These are phyloP conservation scores for Debaryomyces maramus DNA, from an alignment of 805 yeast genomes.

Conservation along the genomic window DNA sequence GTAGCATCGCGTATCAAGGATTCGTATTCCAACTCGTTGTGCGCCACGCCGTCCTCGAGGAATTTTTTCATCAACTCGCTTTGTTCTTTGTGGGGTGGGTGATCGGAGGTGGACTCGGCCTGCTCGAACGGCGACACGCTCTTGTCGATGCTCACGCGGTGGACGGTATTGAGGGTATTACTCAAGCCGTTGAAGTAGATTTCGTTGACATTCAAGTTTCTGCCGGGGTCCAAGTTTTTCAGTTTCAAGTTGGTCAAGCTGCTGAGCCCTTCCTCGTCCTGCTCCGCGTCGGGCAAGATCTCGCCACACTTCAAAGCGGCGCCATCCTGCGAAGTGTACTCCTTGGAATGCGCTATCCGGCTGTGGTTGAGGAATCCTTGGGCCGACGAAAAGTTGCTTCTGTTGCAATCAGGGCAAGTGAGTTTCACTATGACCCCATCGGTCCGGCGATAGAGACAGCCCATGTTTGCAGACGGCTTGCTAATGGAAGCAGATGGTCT, in stretches of 20 bases:
- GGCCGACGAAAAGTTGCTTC: slow-evolving; percentile 72
- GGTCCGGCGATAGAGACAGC: slow-evolving; percentile 62
- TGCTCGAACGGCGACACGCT: slow-evolving; percentile 15
- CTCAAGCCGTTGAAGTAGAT: slow-evolving; percentile 35
- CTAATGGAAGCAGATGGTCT: slow-evolving; percentile 48
- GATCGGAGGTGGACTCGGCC: slow-evolving; percentile 2
- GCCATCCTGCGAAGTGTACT: slow-evolving; percentile 68
- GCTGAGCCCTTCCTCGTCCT: slow-evolving; percentile 51
- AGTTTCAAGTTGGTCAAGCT: slow-evolving; percentile 35
- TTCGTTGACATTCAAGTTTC: slow-evolving; percentile 38
- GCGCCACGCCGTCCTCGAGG: slow-evolving; percentile 33
- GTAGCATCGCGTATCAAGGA: slow-evolving; percentile 33
- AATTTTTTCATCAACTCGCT: slow-evolving; percentile 40
- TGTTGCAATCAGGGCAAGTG: slow-evolving; percentile 64
- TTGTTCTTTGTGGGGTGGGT: slow-evolving; percentile 5
- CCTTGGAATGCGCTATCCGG: slow-evolving; percentile 70
- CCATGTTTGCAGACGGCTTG: slow-evolving; percentile 23
- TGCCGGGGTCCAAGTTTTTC: slow-evolving; percentile 42
- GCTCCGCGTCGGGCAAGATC: slow-evolving; percentile 53
- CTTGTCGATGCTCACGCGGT: slow-evolving; percentile 11
- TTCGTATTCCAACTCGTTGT: slow-evolving; percentile 29
- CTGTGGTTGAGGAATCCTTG: slow-evolving; percentile 82
- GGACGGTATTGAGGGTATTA: slow-evolving; percentile 27
- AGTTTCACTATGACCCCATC: slow-evolving; percentile 72
- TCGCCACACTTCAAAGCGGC: slow-evolving; percentile 72